Evolutionary conservation across 116 monocot genomes (phyloP), one percentile per base, ranked within the genome.

Genomic region (Phalaenopsis hybrid): DNA sequence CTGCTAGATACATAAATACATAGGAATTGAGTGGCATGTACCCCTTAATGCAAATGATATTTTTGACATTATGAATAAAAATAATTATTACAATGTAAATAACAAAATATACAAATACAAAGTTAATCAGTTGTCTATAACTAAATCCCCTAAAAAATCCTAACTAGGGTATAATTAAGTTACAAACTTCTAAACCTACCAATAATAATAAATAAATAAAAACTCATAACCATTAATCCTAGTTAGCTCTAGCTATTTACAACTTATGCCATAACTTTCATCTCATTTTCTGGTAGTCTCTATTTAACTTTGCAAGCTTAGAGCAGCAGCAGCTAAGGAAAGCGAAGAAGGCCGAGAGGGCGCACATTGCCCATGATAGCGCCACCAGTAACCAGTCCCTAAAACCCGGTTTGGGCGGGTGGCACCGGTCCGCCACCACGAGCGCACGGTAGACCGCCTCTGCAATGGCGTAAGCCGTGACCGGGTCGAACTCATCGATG

Each of bases 381-480:
- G 12, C 75, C 33, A 75, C 16, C 52, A 84, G 0, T 4, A 81
- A 13, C 82, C 81, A 82, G 50, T 91, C 91, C 44, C 51, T 81
- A 34, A 75, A 6, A 41, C 79, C 69, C 21, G 74, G 74, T 82
- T 87, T 91, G 10, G 87, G 91, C 20, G 76, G 87, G 45, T 89
- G 89, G 69, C 85, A 46, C 34, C 91, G 82, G 83, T 91, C 91
- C 25, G 89, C 87, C n/a, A 87, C 65, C 37, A 89, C 82, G 6
- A 91, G 79, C 11, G 89, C 89, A 0, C 91, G 76, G 82, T 87
- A 86, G 5, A 86, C 50, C 23, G 87, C 86, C 80, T 91, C 91
- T 7, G 83, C 61, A 11, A 87, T 46, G 6, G 91, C 81, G 45
- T 87, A 91, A 25, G 89, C 80, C 50, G 89, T 87, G 48, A 86